phyloP scores from a whole-genome alignment of 176 grass and related monocot genomes.

The Triticum urartu region DNA sequence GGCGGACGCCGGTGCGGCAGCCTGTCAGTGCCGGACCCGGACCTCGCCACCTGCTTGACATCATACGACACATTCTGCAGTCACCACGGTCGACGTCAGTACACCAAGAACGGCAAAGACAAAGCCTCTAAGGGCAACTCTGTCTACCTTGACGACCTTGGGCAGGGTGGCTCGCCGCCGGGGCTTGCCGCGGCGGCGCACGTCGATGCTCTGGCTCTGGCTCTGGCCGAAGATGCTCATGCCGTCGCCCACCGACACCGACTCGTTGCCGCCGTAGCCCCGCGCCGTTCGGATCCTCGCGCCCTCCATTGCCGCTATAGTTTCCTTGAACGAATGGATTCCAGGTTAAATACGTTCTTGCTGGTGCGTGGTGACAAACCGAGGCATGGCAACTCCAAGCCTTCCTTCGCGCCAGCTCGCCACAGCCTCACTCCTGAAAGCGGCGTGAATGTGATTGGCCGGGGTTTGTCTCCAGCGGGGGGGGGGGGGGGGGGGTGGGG shows the following conservation, averaged over 20 bases:
- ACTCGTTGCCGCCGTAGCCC: constrained; percentile 3
- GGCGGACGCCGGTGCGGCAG: neutral
- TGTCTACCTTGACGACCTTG: constrained; percentile 42
- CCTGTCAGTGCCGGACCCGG: neutral
- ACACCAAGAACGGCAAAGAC: neutral
- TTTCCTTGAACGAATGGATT: neutral
- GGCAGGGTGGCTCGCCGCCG: constrained; percentile 27
- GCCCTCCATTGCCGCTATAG: constrained; percentile 31
- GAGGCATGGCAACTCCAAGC: too few species aligned
- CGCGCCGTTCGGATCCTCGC: neutral
- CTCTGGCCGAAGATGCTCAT: constrained; percentile 70
- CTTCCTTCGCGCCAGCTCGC: too few species aligned
- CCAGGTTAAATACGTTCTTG: neutral
- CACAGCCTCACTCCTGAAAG: neutral
- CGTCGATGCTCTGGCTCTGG: constrained; percentile 68
- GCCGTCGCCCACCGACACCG: constrained; percentile 55
- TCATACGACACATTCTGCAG: constrained; percentile 18
- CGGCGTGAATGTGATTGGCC: neutral
- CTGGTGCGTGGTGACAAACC: neutral
- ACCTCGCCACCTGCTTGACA: neutral
- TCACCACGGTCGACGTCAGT: neutral
- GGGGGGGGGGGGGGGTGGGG: too few species aligned
- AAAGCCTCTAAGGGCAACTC: too few species aligned
- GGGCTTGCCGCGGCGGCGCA: constrained; percentile 44
- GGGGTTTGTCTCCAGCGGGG: neutral